phyloP scores from a whole-genome alignment of 2,329 filamentous ascomycete species.

The Aspergillus bombycis region DNA sequence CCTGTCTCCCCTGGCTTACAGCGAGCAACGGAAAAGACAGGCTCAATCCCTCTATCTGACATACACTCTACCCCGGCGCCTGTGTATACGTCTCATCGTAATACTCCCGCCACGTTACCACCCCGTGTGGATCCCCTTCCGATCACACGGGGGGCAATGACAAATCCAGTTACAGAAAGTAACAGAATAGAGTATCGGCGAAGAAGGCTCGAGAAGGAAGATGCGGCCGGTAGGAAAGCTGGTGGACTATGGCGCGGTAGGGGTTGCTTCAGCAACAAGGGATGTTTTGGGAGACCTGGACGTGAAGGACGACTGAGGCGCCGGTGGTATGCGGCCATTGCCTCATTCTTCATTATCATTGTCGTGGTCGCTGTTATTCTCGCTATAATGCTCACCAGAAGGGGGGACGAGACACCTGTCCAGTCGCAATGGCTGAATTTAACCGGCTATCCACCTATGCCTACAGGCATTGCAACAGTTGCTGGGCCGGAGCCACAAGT shows the following conservation, averaged over 20 bases:
- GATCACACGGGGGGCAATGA: conserved; percentile 27
- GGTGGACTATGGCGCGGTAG: conserved; percentile 69
- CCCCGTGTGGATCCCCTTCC: conserved; percentile 30
- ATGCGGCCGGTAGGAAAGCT: conserved; percentile 58
- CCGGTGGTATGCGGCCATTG: conserved; percentile 61
- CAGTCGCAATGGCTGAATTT: conserved; percentile 76
- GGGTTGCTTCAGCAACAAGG: conserved; percentile 63
- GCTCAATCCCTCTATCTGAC: conserved; percentile 63
- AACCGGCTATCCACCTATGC: conserved; percentile 83
- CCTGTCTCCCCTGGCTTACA: conserved; percentile 66
- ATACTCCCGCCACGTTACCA: conserved; percentile 23
- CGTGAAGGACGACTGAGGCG: conserved; percentile 66
- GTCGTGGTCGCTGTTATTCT: conserved; percentile 63
- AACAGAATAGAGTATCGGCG: conserved; percentile 55
- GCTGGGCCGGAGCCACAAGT: conserved; percentile 70
- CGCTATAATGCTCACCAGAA: conserved; percentile 57
- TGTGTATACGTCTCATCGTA: conserved; percentile 40
- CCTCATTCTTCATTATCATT: conserved; percentile 55
- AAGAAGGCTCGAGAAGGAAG: conserved; percentile 68
- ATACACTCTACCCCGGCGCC: conserved; percentile 49
- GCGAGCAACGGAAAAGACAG: conserved; percentile 64
- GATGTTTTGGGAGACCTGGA: conserved; percentile 66
- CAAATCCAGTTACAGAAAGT: conserved; percentile 25
- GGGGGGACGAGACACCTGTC: conserved; percentile 45
- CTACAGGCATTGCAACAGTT: conserved; percentile 79